These are phyloP conservation scores for Heterobasidion occidentale DNA, from an alignment of 1,284 basidiomycete species.

Conservation along the genomic window DNA sequence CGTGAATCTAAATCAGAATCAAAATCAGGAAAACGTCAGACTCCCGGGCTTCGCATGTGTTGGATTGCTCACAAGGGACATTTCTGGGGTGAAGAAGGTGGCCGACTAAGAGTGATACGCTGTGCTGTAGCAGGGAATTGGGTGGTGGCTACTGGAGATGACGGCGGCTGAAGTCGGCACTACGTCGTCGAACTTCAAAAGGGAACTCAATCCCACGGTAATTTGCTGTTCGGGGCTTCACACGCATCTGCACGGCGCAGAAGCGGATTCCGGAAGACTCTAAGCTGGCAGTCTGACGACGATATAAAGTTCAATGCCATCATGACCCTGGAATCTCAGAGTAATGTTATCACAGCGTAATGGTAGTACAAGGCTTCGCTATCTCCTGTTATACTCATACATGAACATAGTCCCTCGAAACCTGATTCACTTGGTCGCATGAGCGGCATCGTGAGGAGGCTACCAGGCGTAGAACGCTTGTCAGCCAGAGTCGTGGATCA, in stretches of 20 bases:
- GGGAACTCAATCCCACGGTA: not conserved
- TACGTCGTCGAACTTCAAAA: not conserved
- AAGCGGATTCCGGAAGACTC: no score
- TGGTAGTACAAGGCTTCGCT: no score
- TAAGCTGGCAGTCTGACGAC: no score
- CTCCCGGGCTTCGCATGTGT: not conserved
- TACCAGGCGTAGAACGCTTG: not conserved
- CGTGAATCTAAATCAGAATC: conserved; percentile 57
- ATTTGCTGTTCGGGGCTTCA: not conserved
- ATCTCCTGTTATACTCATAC: no score
- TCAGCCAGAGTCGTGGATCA: not conserved
- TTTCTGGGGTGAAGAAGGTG: not conserved
- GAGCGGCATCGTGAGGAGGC: conserved; percentile 3
- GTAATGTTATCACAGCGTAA: no score
- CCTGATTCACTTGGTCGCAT: conserved; percentile 2
- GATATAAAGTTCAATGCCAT: no score
- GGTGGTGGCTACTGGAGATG: not conserved
- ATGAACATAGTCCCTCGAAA: no score
- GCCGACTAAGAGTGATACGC: not conserved
- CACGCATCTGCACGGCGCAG: no score
- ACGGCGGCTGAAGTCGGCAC: not conserved
- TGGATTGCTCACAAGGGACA: not conserved
- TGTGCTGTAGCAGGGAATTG: not conserved
- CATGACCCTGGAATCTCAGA: no score
- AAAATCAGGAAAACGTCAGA: not conserved